Conservation (phyloP, 2,329 filamentous ascomycete genomes). For the Didymella glomerata region DNA sequence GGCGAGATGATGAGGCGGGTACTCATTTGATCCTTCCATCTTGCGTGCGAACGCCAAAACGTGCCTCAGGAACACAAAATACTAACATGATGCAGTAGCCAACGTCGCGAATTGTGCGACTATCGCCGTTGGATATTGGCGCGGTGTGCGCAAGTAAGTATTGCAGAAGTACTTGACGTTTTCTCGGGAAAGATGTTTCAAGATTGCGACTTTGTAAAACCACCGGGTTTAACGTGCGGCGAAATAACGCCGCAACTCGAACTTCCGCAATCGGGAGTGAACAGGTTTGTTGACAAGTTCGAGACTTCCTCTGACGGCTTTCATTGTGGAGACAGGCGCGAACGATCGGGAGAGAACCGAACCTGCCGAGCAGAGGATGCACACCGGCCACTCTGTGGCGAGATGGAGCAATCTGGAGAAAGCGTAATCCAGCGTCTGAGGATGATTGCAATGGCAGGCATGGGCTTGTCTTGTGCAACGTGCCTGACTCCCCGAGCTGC, state of each 20-base stretch:
- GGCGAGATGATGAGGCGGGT: slow-evolving; percentile 41
- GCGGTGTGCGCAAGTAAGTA: neutral
- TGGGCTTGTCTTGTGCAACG: slow-evolving; percentile 8
- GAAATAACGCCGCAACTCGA: slow-evolving; percentile 14
- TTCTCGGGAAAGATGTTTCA: slow-evolving; percentile 12
- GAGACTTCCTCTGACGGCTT: slow-evolving; percentile 2
- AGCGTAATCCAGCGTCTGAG: slow-evolving; percentile 8
- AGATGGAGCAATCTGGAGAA: slow-evolving; percentile 6
- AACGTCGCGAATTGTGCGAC: neutral
- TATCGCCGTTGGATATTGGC: neutral
- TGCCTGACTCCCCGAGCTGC: neutral
- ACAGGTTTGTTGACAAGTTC: slow-evolving; percentile 11
- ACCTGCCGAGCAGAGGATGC: slow-evolving; percentile 4
- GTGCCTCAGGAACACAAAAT: slow-evolving; percentile 8
- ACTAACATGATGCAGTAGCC: slow-evolving; percentile 4
- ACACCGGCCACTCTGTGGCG: neutral
- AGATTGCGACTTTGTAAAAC: slow-evolving; percentile 13
- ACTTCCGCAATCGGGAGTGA: slow-evolving; percentile 6
- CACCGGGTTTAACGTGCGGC: slow-evolving; percentile 11
- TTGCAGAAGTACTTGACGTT: neutral
- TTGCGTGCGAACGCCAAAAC: slow-evolving; percentile 14
- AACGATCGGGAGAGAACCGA: slow-evolving; percentile 13
- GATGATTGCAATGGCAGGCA: slow-evolving; percentile 20
- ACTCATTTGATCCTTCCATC: slow-evolving; percentile 21
- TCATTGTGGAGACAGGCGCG: neutral